These are phyloP conservation scores for Rhizopogon vulgaris DNA, from an alignment of 768 basidiomycete genomes.

Conservation along the genomic window DNA sequence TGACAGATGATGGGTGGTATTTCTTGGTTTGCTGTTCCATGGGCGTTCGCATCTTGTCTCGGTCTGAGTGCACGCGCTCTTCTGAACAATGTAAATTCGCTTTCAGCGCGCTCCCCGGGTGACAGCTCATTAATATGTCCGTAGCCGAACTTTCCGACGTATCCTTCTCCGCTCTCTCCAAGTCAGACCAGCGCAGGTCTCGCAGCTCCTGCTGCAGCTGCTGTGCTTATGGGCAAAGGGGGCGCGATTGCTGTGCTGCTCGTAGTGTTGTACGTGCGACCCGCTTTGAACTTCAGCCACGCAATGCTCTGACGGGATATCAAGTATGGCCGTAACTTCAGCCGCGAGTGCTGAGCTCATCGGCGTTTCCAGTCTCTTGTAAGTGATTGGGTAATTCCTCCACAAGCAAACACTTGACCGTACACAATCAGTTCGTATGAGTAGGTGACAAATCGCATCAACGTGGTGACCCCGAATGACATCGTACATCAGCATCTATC, in stretches of 20 bases:
- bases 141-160: slow-evolving; percentile 49
- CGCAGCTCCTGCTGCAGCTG: slow-evolving; percentile 40
- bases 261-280: slow-evolving; percentile 31
- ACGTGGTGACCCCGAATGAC: background rate
- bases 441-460: slow-evolving; percentile 21
- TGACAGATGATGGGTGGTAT: slow-evolving; percentile 48
- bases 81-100: slow-evolving; percentile 21
- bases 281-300: background rate
- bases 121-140: background rate
- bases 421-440: slow-evolving; percentile 35
- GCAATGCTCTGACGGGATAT: background rate
- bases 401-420: background rate
- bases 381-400: slow-evolving; percentile 10
- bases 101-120: background rate
- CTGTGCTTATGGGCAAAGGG: slow-evolving; percentile 38
- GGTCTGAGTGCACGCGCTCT: slow-evolving; percentile 37
- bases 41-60: slow-evolving; percentile 42
- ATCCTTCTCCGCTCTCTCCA: slow-evolving; percentile 35
- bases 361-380: slow-evolving; percentile 39
- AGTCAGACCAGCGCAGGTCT: slow-evolving; percentile 37
- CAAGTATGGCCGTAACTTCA: slow-evolving; percentile 41
- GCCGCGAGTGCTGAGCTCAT: slow-evolving; percentile 42
- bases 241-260: slow-evolving; percentile 39
- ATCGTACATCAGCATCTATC: slow-evolving; percentile 24
- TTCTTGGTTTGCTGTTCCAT: slow-evolving; percentile 54